Base-by-base conservation (phyloP, 768 basidiomycete species). In the Naganishia randhawae region DNA sequence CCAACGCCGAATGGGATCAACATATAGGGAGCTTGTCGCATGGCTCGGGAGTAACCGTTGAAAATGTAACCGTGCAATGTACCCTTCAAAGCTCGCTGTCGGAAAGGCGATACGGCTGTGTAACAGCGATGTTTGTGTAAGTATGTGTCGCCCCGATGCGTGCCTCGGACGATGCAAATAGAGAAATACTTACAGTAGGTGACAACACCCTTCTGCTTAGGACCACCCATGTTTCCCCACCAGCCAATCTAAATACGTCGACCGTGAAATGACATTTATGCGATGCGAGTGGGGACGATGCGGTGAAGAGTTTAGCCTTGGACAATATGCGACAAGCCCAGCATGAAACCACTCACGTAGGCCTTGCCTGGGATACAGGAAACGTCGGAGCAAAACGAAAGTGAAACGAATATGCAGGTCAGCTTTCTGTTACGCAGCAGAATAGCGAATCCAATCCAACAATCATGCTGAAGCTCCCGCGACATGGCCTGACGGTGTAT, bases 101-200 rank as follows among this genome's bases (percentile, higher is more conserved):
- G 86, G 83, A 85, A 89, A 9, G 91, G 89, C n/a, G 92, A 92
- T 71, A 93, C 75, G 71, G 85, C 93, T 96, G 69, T n/a, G 41
- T 5, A 51, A 48, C 33, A 9, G 33, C 10, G 52, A 29, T 13
- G 51, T 14, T 10, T 5, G 41, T 33, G 19, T 31, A 39, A n/a
- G 25, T 50, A 57, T 2, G 52, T 39, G 35, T 16, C 27, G 3
- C 6, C 27, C 33, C 31, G 22, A 39, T 61, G 37, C 6, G 11
- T 48, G 29, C n/a, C 16, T 22, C n/a, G 2, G 45, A 22, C 29
- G 16, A 37, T 37, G 33, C 16, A 53, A 14, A 53, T 4, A 35
- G 16, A 37, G 27, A 5, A 22, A 31, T 19, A 86, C 91, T 82
- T 75, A 95, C 93, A 84, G 84, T 95, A 96, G 75, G 84, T 81